A percentile compares a stretch with the other conserved stretches of the same genome.
Conservation (phyloP, 2,329 filamentous ascomycete species). For the Colletotrichum gigasporum region DNA sequence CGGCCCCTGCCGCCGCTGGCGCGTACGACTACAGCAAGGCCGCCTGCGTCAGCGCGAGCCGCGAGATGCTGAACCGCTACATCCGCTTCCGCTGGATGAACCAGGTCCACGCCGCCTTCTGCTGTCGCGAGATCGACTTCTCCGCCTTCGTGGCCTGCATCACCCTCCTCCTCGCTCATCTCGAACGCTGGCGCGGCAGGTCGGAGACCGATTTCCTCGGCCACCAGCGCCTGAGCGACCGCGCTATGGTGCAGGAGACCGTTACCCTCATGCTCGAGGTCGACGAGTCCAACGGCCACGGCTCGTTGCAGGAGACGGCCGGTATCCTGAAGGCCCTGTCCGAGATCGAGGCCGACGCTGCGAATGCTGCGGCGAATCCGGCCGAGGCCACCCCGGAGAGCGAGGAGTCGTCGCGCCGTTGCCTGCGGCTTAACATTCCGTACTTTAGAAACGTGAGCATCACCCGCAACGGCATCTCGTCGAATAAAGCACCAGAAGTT, state of each 20-base stretch:
- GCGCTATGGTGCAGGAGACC: slow-evolving; percentile 46
- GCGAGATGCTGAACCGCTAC: slow-evolving; percentile 48
- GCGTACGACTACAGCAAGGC: slow-evolving; percentile 41
- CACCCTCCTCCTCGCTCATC: slow-evolving; percentile 47
- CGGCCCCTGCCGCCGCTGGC: not conserved
- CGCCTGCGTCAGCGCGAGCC: slow-evolving; percentile 45
- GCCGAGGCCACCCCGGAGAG: not conserved
- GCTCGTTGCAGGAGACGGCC: slow-evolving; percentile 38
- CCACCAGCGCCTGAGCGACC: slow-evolving; percentile 49
- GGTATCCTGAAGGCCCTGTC: slow-evolving; percentile 39
- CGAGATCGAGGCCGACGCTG: slow-evolving; percentile 1
- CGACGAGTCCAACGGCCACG: slow-evolving; percentile 38
- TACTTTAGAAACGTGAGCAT: not conserved
- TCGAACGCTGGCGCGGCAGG: slow-evolving; percentile 34
- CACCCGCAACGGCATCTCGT: not conserved
- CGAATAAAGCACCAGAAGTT: too few relatives aligned
- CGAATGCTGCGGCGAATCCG: too few relatives aligned
- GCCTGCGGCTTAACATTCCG: not conserved
- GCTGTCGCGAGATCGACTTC: slow-evolving; percentile 46
- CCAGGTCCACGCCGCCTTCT: slow-evolving; percentile 34
- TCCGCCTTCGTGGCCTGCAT: slow-evolving; percentile 47
- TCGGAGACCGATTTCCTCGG: slow-evolving; percentile 40
- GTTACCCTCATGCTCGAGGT: slow-evolving; percentile 44
- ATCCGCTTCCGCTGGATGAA: slow-evolving; percentile 42
- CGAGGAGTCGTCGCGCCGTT: not conserved